Evolutionary conservation across 1,284 basidiomycete genomes (phyloP), one percentile per base, ranked within the genome.

Genomic region (Lignosus rhinocerotis): DNA sequence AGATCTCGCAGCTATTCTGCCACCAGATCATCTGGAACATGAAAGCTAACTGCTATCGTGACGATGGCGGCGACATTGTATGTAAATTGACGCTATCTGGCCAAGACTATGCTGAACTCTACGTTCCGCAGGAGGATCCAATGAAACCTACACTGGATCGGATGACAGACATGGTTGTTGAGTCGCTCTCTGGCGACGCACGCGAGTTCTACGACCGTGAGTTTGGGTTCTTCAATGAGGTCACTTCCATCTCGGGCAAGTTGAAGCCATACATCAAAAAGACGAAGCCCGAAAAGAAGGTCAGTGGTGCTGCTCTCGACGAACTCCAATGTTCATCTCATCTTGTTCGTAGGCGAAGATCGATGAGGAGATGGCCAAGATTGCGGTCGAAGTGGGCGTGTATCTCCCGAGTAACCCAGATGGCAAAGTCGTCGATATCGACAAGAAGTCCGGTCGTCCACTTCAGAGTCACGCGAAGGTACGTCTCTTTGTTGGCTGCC

Each of bases 1-100:
- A 95, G 76, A 94, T 99, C 62, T 98, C 96, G 4, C 96, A 98
- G 73, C 76, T 96, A 10, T 99, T 99, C 80, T 99, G 97, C 71
- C 97, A 99, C 73, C 97, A 99, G 77, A 99, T 99, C 63, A 94
- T 99, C 64, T 99, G 97, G 97, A 99, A 99, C 74, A 99, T 99
- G 97, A 97, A 97, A 70, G 97, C 97, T 5, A 99, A 99, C 72
- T 94, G 90, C 62, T 98, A 89, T 75, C 94, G 91, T 68, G 97
- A 96, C 69, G 97, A 99, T 68, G 79, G 81, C 11, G 90, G 83
- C 10, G 91, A 94, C 73, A 82, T 90, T 62, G 94, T 93, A 67
- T 62, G 87, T 76, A 25, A 19, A 31, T 38, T 32, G 31, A 36
- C 47, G 14, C 41, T 17, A 5, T 16, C 9, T 32, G 9, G 10